Evolutionary conservation across 106 monocot genomes (phyloP), one percentile per base, ranked within the genome.

Genomic region (Chionographis japonica): DNA sequence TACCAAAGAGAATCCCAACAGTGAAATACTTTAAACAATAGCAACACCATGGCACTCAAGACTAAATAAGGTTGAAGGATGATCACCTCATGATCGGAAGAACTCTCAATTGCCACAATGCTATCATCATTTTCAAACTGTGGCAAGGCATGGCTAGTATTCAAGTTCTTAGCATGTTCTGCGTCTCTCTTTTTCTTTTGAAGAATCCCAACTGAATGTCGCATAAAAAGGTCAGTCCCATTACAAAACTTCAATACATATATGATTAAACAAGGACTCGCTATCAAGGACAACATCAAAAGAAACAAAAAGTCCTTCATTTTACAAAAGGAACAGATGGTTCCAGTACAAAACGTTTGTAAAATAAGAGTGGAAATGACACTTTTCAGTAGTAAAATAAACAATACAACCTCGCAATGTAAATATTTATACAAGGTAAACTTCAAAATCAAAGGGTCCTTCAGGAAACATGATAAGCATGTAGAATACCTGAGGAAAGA

Each of bases 31-130:
- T 12, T 7, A 40, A 14, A 68, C 14, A 68, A 38, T 17, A 27
- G 37, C 55, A 55, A 11, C 15, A 80, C 15, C 51, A 27, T 27
- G 27, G 27, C 1, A 27, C 27, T 27, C 27, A 70, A 74, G 17
- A 49, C 9, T 57, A 42, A 58, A 50, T 42, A 12, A 0, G 50
- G 6, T 17, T 4, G 10, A 60, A 49, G 10, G 62, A 8, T 52
- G 2, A 40, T 65, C 54, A 86, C 90, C 86, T 86, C 74, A 40
- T 52, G 42, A 67, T 63, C 65, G 62, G 43, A 36, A n/a, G 70
- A 54, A 56, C 66, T n/a, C 9, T 14, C 51, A 67, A 61, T 11
- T 52, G 40, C 50, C 4, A 46, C 12, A 43, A 50, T 61, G 58
- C 50, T 42, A 27, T 35, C 71, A 36, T 52, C 66, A 56, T 65